Base-by-base conservation (phyloP, 164 flowering plant genomes). In the Magnolia sinica region DNA sequence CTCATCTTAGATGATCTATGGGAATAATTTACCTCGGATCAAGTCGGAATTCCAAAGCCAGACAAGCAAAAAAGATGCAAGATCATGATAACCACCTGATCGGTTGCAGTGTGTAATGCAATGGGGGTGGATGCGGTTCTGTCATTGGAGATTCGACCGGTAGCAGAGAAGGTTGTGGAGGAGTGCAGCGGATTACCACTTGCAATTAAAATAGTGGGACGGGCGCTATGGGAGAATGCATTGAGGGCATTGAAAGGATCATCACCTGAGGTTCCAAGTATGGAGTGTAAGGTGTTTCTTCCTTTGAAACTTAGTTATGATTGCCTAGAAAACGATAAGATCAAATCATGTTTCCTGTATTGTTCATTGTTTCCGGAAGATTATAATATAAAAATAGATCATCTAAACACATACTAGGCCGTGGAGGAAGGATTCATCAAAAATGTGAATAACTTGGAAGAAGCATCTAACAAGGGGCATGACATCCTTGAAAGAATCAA, bases 1-100 rank as follows among this genome's bases (percentile, higher is more conserved):
- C 68, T 83, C n/a, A 78, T 81, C 71, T 64, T 83, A 0, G 83
- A 83, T 75, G 82, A 83, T 74, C 76, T 81, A 3, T 79, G 86
- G 82, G 75, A 74, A 68, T 64, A 20, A 52, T 71, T 83, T 24
- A 72, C 74, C 68, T 77, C 81, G 78, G 78, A 76, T 18, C 10
- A 4, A 10, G 51, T 83, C 50, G 83, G 86, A 4, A 24, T 83
- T 50, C 86, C 84, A 22, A 64, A n/a, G 24, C 63, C 24, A 8
- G 70, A 76, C 3, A 55, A 29, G 49, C 73, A 75, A 0, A 51
- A 4, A 0, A 45, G 73, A 8, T 75, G 78, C 20, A 81, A 79
- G 79, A 77, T 81, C 29, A 23, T 77, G 11, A 5, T 83, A 11
- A 83, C 86, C 11, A 68, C 86, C 49, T 65, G 81, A 14, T 64